A percentile compares a stretch with the other conserved stretches of the same genome.
Evolutionary conservation across 2,329 filamentous ascomycete genomes (phyloP).

Genomic region (Gnomoniopsis sp.): DNA sequence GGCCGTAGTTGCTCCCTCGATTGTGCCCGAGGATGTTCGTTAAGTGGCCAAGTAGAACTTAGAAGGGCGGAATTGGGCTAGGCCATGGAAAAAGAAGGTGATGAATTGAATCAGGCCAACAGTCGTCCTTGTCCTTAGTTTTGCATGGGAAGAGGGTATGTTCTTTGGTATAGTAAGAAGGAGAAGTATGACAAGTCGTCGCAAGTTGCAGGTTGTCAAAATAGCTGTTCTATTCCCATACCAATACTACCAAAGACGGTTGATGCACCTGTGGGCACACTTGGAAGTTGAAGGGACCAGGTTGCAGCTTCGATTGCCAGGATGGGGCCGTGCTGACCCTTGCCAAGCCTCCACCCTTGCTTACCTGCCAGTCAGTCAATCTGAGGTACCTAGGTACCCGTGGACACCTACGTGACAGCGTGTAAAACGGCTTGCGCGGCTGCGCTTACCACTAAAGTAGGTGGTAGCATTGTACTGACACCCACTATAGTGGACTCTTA

Average conservation of each 20-base stretch:
- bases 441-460: neutral
- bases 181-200: neutral
- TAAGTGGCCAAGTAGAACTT: neutral
- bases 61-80: neutral
- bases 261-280: neutral
- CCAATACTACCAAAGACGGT: neutral
- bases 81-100: neutral
- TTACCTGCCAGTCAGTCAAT: neutral
- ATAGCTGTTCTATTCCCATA: neutral
- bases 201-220: neutral
- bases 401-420: no score
- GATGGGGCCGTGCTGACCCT: constrained; percentile 11
- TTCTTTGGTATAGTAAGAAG: neutral
- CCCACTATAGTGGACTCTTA: neutral
- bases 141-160: constrained; percentile 2
- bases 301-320: constrained; percentile 13
- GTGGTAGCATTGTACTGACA: neutral
- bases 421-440: neutral
- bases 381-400: no score
- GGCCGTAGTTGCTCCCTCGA: neutral
- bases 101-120: neutral
- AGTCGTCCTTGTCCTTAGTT: neutral
- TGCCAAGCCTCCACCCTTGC: neutral
- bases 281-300: constrained; percentile 14
- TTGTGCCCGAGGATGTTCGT: constrained; percentile 3